Evolutionary conservation across 2,329 filamentous ascomycete genomes (phyloP).

Genomic region (Aspergillus floridensis): DNA sequence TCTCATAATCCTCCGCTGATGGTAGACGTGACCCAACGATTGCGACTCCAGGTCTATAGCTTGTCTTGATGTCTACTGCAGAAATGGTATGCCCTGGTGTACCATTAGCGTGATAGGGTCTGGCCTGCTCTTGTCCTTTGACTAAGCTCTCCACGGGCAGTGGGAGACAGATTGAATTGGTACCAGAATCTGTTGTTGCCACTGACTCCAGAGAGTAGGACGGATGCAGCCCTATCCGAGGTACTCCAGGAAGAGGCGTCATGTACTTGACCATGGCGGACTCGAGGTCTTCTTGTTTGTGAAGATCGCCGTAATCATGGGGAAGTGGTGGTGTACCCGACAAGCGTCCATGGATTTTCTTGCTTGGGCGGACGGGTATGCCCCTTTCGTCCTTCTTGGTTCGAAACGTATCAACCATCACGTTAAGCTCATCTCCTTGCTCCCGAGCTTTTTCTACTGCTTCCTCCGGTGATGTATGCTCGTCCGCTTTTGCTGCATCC

Average conservation of each 20-base stretch:
- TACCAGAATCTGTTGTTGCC: slow-evolving; percentile 56
- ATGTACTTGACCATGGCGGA: slow-evolving; percentile 54
- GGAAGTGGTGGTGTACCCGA: slow-evolving; percentile 59
- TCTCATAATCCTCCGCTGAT: slow-evolving; percentile 16
- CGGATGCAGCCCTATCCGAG: slow-evolving; percentile 51
- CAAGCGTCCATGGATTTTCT: slow-evolving; percentile 75
- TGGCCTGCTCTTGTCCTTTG: slow-evolving; percentile 71
- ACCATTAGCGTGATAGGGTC: slow-evolving; percentile 67
- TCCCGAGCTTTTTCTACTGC: slow-evolving; percentile 79
- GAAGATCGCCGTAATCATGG: slow-evolving; percentile 67
- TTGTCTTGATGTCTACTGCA: slow-evolving; percentile 1
- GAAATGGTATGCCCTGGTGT: slow-evolving; percentile 26
- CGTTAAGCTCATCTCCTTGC: slow-evolving; percentile 81
- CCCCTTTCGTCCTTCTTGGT: slow-evolving; percentile 42
- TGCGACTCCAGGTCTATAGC: slow-evolving; percentile 1
- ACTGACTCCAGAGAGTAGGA: slow-evolving; percentile 67
- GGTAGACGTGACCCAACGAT: neutral
- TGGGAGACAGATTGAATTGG: slow-evolving; percentile 64
- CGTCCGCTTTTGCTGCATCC: slow-evolving; percentile 78
- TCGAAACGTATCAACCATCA: slow-evolving; percentile 81
- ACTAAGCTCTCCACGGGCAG: slow-evolving; percentile 72
- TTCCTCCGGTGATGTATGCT: slow-evolving; percentile 71
- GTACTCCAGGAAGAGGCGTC: slow-evolving; percentile 46
- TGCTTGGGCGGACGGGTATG: slow-evolving; percentile 69
- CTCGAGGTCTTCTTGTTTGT: slow-evolving; percentile 26